Percentiles rank a stretch among this genome's conserved stretches.
phyloP scores from a whole-genome alignment of 805 yeast species.

The Metschnikowia bowlesiae region DNA sequence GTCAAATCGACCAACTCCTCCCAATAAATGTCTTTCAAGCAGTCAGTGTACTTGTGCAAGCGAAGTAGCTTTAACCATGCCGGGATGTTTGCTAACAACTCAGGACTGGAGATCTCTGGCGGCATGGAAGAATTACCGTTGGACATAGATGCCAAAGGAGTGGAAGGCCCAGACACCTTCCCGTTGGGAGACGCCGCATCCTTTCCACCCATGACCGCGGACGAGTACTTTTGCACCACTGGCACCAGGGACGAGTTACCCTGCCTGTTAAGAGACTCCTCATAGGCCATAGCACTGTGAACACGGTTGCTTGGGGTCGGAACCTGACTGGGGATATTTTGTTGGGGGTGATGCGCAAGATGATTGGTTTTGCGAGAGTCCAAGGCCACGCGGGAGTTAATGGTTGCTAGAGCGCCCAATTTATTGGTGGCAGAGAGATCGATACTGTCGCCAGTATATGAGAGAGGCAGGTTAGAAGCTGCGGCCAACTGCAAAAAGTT shows the following conservation, averaged over 20 bases:
- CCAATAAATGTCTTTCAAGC: conserved; percentile 75
- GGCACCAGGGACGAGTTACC: conserved; percentile 38
- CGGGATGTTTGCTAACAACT: conserved; percentile 71
- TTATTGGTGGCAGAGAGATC: conserved; percentile 46
- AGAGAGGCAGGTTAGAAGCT: conserved; percentile 16
- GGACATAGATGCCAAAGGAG: conserved; percentile 6
- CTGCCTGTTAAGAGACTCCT: conserved; percentile 34
- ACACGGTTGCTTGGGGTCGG: conserved; percentile 3
- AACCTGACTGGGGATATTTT: not conserved
- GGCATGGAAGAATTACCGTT: conserved; percentile 34
- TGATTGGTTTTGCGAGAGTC: conserved; percentile 33
- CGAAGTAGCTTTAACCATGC: conserved; percentile 88
- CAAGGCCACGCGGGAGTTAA: conserved; percentile 50
- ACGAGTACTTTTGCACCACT: conserved; percentile 17
- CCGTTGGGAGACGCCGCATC: conserved; percentile 8
- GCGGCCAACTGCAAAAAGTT: conserved; percentile 37
- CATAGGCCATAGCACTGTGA: conserved; percentile 15
- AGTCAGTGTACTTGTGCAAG: conserved; percentile 89
- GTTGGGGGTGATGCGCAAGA: conserved; percentile 1
- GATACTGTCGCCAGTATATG: conserved; percentile 14
- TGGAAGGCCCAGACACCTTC: conserved; percentile 8
- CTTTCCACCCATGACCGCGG: conserved; percentile 8
- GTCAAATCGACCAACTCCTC: conserved; percentile 63
- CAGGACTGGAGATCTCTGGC: conserved; percentile 35
- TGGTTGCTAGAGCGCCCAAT: conserved; percentile 63